Conservation (phyloP, 2,329 filamentous ascomycete species). For the Colletotrichum acutatum region DNA sequence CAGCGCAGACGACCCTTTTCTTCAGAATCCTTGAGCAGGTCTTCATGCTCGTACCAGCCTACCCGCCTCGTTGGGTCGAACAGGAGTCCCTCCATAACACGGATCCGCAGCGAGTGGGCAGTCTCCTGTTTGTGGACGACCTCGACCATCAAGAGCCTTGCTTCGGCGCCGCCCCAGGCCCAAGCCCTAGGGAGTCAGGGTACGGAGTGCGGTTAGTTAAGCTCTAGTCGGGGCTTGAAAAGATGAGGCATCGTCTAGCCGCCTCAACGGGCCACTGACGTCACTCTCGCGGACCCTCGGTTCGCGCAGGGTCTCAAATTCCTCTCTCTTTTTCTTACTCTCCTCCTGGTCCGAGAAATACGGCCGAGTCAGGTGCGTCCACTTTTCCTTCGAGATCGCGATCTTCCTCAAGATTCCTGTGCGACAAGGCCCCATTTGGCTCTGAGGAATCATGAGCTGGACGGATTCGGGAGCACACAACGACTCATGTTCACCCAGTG, state of each 20-base stretch:
- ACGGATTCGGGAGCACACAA: not conserved
- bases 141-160: not conserved
- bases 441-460: not conserved
- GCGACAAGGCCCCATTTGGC: not conserved
- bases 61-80: not conserved
- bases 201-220: not conserved
- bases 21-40: not conserved
- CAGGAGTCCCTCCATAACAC: not conserved
- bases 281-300: conserved; percentile 22
- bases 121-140: not conserved
- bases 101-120: not conserved
- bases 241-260: conserved; percentile 4
- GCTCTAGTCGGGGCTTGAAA: conserved; percentile 1
- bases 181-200: not conserved
- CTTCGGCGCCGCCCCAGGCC: conserved; percentile 2
- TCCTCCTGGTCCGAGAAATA: not conserved
- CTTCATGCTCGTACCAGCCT: not conserved
- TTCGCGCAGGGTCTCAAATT: conserved; percentile 26
- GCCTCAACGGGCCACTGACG: conserved; percentile 21
- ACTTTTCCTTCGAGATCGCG: conserved; percentile 9
- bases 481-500: not conserved
- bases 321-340: not conserved
- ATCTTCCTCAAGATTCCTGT: not conserved
- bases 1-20: not conserved
- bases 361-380: conserved; percentile 30